Percentiles rank a stretch among this genome's conserved stretches.
Evolutionary conservation across 164 flowering plant species (phyloP).

Genomic region (Annona cherimola): DNA sequence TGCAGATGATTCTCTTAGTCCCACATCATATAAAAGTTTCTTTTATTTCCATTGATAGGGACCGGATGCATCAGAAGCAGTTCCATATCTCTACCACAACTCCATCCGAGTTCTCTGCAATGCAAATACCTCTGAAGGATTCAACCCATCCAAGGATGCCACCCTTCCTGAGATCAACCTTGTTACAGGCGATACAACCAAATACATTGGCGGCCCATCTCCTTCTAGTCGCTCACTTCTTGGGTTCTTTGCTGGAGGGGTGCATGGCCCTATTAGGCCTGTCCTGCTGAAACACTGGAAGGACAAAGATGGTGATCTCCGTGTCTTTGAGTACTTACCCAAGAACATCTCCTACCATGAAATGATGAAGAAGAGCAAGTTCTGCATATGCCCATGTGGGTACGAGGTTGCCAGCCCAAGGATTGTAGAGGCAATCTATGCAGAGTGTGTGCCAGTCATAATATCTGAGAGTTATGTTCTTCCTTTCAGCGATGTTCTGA

Average conservation of each 20-base stretch:
- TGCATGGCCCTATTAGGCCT: constrained; percentile 35
- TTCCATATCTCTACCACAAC: constrained; percentile 26
- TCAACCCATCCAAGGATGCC: constrained; percentile 29
- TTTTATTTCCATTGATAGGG: constrained; percentile 18
- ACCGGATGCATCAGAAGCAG: constrained; percentile 18
- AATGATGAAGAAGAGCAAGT: constrained; percentile 17
- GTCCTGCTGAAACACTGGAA: constrained; percentile 32
- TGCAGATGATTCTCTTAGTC: no score
- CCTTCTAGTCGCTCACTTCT: constrained; percentile 25
- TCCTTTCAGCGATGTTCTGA: constrained; percentile 18
- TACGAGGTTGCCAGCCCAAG: constrained; percentile 19
- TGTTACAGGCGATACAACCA: background rate
- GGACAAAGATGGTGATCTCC: constrained; percentile 25
- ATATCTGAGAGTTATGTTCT: constrained; percentile 9
- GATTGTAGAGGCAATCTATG: constrained; percentile 18
- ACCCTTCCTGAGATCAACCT: constrained; percentile 37
- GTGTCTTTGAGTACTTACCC: constrained; percentile 11
- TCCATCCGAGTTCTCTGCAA: constrained; percentile 37
- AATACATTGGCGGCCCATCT: constrained; percentile 25
- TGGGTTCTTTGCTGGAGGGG: constrained; percentile 39
- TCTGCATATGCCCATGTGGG: constrained; percentile 16
- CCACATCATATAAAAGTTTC: background rate
- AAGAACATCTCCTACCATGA: constrained; percentile 8
- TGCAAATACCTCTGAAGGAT: constrained; percentile 33
- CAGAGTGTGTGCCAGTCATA: constrained; percentile 16